Evolutionary conservation across 495 filamentous ascomycete species (phyloP).

Genomic region (Xylaria intraflava): DNA sequence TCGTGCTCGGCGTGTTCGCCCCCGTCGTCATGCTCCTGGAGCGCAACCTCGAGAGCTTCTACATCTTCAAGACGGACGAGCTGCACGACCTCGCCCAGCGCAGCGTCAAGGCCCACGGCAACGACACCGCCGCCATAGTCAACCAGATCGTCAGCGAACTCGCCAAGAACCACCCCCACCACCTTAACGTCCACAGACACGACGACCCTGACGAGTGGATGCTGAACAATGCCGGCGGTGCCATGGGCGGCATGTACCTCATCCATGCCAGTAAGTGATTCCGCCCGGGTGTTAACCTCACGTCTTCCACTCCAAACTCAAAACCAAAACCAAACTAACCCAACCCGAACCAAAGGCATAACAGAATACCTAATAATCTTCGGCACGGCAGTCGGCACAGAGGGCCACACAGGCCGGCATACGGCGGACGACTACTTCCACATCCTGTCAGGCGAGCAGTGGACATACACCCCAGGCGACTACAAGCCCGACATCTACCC

Average conservation of each 20-base stretch:
- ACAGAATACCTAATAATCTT: constrained; percentile 81
- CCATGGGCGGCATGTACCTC: constrained; percentile 87
- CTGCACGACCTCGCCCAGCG: constrained; percentile 61
- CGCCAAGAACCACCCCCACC: constrained; percentile 34
- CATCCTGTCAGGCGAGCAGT: constrained; percentile 70
- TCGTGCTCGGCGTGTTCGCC: constrained; percentile 54
- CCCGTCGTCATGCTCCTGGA: constrained; percentile 59
- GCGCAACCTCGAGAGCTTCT: constrained; percentile 63
- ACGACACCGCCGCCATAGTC: constrained; percentile 63
- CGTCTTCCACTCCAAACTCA: not conserved
- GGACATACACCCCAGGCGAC: constrained; percentile 62
- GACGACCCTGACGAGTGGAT: constrained; percentile 52
- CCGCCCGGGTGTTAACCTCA: not conserved
- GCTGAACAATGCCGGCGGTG: constrained; percentile 74
- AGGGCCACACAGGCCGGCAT: constrained; percentile 80
- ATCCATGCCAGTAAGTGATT: constrained; percentile 64
- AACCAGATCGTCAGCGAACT: constrained; percentile 57
- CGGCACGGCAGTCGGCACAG: constrained; percentile 78
- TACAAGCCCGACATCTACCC: constrained; percentile 71
- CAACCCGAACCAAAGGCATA: constrained; percentile 31
- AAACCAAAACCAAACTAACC: constrained; percentile 2
- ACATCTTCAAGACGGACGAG: constrained; percentile 64
- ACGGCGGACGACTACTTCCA: constrained; percentile 91
- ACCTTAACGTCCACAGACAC: constrained; percentile 47
- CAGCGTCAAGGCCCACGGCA: constrained; percentile 59